These are phyloP conservation scores for Debaryomyces coudertii DNA, from an alignment of 1,139 yeast genomes.

Conservation along the genomic window DNA sequence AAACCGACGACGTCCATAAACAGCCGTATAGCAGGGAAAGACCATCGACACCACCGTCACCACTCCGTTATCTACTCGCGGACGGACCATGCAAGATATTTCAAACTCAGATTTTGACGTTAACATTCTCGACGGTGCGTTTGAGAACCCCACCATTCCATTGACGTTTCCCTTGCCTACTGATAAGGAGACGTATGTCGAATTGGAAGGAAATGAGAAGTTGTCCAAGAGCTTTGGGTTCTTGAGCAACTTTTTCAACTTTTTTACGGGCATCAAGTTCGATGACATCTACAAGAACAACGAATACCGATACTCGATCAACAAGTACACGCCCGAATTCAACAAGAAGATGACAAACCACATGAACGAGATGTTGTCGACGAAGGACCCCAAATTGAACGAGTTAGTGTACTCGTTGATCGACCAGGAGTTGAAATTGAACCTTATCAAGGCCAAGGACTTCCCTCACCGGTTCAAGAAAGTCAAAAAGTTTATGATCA, in stretches of 20 bases:
- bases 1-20: not conserved
- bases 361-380: slow-evolving; percentile 39
- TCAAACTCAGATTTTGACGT: slow-evolving; percentile 29
- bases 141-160: slow-evolving; percentile 33
- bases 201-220: slow-evolving; percentile 33
- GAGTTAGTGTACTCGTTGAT: slow-evolving; percentile 42
- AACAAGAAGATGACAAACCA: slow-evolving; percentile 31
- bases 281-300: slow-evolving; percentile 37
- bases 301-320: slow-evolving; percentile 41
- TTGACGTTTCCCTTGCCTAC: slow-evolving; percentile 46
- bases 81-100: slow-evolving; percentile 1
- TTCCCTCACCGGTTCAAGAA: slow-evolving; percentile 38
- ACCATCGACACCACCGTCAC: not conserved
- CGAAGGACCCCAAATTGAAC: slow-evolving; percentile 39
- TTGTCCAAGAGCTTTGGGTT: slow-evolving; percentile 31
- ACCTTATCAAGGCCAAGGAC: slow-evolving; percentile 40
- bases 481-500: slow-evolving; percentile 45
- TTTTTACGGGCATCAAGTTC: slow-evolving; percentile 31
- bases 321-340: slow-evolving; percentile 37
- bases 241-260: slow-evolving; percentile 36
- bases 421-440: slow-evolving; percentile 45
- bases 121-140: slow-evolving; percentile 41
- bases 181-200: slow-evolving; percentile 36
- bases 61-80: not conserved
- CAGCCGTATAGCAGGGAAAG: not conserved